Evolutionary conservation across 306 rosid genomes (phyloP).

Genomic region (Vachellia pachyceras): DNA sequence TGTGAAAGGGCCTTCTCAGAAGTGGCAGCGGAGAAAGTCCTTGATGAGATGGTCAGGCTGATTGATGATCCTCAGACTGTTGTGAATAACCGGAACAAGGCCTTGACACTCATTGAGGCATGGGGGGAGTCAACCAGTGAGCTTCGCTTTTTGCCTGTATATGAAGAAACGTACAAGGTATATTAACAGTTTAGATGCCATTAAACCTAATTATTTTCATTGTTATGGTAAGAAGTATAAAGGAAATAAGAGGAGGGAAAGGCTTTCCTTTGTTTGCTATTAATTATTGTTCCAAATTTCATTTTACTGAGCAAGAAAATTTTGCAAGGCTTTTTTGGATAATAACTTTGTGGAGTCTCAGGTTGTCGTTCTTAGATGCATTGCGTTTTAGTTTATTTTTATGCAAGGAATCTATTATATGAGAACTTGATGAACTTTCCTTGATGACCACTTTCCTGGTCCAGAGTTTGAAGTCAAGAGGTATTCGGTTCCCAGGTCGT

Average conservation of each 20-base stretch:
- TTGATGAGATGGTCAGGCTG: constrained; percentile 90
- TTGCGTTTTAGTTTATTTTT: not conserved
- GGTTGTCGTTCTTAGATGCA: not conserved
- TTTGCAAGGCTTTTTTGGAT: not conserved
- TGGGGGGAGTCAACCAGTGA: constrained; percentile 98
- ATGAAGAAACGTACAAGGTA: constrained; percentile 98
- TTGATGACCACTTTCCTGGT: too few relatives aligned
- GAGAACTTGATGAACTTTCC: not conserved
- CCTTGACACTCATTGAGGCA: constrained; percentile 79
- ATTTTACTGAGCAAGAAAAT: not conserved
- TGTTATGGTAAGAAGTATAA: not conserved
- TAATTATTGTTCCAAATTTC: not conserved
- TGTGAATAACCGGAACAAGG: constrained; percentile 91
- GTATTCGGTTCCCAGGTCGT: too few relatives aligned
- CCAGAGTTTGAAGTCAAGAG: too few relatives aligned
- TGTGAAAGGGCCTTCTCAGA: constrained; percentile 98
- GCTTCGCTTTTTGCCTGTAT: constrained; percentile 93
- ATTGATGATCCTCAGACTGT: constrained; percentile 97
- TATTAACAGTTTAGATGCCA: constrained; percentile 21
- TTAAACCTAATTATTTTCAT: not conserved
- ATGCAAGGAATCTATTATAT: not conserved
- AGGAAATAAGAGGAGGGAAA: not conserved
- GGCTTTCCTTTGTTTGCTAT: not conserved
- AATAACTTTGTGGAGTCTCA: not conserved
- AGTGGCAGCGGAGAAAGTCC: constrained; percentile 92